Percentiles rank a stretch among this genome's conserved stretches.
Evolutionary conservation across 2,329 filamentous ascomycete genomes (phyloP).

Genomic region (Trichoderma aggressivum): DNA sequence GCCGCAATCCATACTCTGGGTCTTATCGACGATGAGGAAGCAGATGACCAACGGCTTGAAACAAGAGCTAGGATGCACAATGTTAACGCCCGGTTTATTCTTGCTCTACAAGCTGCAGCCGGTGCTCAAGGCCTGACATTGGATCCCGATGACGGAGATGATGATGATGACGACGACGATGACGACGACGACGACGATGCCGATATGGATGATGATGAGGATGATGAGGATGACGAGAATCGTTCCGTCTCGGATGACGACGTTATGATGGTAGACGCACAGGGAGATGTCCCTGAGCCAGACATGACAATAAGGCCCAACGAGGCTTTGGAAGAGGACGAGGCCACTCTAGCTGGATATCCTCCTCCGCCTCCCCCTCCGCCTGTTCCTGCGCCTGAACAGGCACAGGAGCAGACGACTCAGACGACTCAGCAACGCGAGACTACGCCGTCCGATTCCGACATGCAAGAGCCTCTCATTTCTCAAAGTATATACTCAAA

Average conservation of each 20-base stretch:
- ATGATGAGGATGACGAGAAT: conserved; percentile 52
- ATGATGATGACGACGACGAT: conserved; percentile 25
- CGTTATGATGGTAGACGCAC: conserved; percentile 56
- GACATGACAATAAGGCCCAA: conserved; percentile 50
- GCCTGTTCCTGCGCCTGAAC: conserved; percentile 40
- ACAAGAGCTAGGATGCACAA: conserved; percentile 31
- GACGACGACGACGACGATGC: conserved; percentile 32
- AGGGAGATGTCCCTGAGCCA: conserved; percentile 42
- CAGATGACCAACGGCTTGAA: conserved; percentile 48
- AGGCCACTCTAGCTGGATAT: conserved; percentile 75
- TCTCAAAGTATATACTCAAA: conserved; percentile 60
- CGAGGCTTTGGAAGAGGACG: conserved; percentile 69
- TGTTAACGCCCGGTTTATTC: conserved; percentile 37
- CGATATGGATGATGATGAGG: conserved; percentile 36
- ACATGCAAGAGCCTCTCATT: conserved; percentile 63
- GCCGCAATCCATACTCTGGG: conserved; percentile 66
- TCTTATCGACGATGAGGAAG: conserved; percentile 43
- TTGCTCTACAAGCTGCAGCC: conserved; percentile 36
- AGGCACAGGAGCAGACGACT: background rate
- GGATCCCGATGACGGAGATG: conserved; percentile 30
- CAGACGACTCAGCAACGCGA: conserved; percentile 50
- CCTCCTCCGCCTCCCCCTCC: conserved; percentile 63
- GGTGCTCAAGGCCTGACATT: conserved; percentile 28
- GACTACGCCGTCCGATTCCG: conserved; percentile 68
- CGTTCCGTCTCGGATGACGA: conserved; percentile 43